Base-by-base conservation (phyloP, 1,284 basidiomycete species). In the Phellinidium pouzarii region DNA sequence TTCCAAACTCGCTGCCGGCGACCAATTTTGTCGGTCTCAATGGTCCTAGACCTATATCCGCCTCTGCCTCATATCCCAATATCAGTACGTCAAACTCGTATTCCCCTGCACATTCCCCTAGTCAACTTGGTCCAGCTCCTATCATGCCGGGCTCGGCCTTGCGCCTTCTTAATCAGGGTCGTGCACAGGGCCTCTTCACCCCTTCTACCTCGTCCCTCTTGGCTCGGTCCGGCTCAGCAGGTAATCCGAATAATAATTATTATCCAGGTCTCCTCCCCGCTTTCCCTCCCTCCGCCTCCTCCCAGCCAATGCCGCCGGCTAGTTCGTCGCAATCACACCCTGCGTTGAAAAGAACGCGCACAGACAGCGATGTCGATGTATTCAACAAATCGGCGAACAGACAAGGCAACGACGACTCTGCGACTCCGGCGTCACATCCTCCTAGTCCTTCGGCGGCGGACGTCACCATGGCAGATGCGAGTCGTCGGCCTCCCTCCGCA, bases 101-200 rank as follows among this genome's bases (percentile, higher is more conserved):
- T 60, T 55, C 66, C 25, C 66, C 59, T 27, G 29, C 57, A 52
- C 22, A 43, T 46, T 19, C 48, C 56, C 77, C 79, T 46, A 74
- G 77, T 50, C 75, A 78, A 58, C 74, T 87, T 52, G 82, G 81
- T 2, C 80, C 85, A n/a, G 77, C 85, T 42, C 83, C 86, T 44
- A 87, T 88, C 61, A 80, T 87, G 78, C 86, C 86, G 34, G 84
- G 87, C 49, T 87, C 87, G 45, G 87, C 87, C 22, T 77, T 87
- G 37, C 82, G 84, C 50, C 73, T 90, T 43, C 75, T 91, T 38
- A 84, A 87, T 62, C 87, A 91, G 73, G 88, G 88, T 52, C 81
- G 87, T 50, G 87, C 88, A 0, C 87, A 91, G 70, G 88, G 88
- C 48, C 74, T 91, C 23, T 89, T 90, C 64, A 89, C 87, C 9